phyloP scores from a whole-genome alignment of 2,329 filamentous ascomycete genomes.

The Alternaria triticina region DNA sequence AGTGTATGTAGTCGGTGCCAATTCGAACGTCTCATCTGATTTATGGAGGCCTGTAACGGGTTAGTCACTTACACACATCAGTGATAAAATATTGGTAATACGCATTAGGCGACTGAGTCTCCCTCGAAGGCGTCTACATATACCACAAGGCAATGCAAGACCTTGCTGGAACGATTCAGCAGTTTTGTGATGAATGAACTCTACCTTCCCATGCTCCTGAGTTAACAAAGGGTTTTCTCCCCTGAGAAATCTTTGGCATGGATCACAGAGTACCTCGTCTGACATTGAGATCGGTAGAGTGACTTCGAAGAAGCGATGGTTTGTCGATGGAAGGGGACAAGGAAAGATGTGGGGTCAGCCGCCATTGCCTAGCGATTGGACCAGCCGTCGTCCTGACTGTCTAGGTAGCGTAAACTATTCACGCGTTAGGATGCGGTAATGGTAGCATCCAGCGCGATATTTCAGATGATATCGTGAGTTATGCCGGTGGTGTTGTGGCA shows the following conservation, averaged over 20 bases:
- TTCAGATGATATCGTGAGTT: conserved; percentile 6
- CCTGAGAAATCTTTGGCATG: background rate
- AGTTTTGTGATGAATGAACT: background rate
- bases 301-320: background rate
- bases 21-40: background rate
- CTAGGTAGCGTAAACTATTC: background rate
- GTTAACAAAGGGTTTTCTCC: background rate
- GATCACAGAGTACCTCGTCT: background rate
- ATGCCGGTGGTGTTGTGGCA: conserved; percentile 46
- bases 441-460: too few relatives aligned
- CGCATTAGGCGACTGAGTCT: accelerated
- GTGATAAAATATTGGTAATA: background rate
- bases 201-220: accelerated
- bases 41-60: background rate
- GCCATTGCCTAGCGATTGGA: background rate
- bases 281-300: background rate
- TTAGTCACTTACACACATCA: background rate
- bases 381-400: background rate
- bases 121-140: background rate
- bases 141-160: background rate
- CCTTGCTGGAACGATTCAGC: background rate
- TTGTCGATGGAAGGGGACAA: too few relatives aligned
- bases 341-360: too few relatives aligned
- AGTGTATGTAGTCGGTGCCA: background rate
- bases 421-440: too few relatives aligned